phyloP scores from a whole-genome alignment of 2,329 filamentous ascomycete genomes.

The Passalora sequoiae region DNA sequence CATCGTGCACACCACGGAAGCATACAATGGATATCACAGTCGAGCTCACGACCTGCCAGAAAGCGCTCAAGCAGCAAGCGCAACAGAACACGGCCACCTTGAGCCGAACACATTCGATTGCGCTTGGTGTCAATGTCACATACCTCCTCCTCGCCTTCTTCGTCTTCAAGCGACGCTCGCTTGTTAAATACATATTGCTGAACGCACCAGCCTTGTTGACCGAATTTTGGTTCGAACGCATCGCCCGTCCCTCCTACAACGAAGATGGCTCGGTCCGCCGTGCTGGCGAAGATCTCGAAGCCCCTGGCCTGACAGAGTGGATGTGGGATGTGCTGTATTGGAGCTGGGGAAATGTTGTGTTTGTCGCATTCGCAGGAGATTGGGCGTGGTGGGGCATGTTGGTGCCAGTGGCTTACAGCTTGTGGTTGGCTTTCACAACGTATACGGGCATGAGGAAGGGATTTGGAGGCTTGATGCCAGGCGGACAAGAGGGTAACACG shows the following conservation, averaged over 20 bases:
- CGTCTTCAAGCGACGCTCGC: conserved; percentile 48
- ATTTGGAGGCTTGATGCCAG: conserved; percentile 39
- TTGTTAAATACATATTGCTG: conserved; percentile 65
- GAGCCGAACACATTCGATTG: conserved; percentile 74
- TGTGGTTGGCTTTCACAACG: conserved; percentile 42
- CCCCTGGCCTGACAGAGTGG: conserved; percentile 87
- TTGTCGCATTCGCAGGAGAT: conserved; percentile 76
- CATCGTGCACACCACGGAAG: neutral
- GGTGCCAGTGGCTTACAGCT: conserved; percentile 43
- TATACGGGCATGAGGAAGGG: conserved; percentile 43
- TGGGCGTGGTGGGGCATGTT: conserved; percentile 62
- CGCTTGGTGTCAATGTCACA: conserved; percentile 63
- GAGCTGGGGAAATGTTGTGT: conserved; percentile 71
- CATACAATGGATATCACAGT: too few relatives aligned
- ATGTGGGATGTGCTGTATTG: conserved; percentile 98
- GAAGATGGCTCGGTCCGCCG: conserved; percentile 58
- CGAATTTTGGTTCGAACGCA: conserved; percentile 78
- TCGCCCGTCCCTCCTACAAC: conserved; percentile 72
- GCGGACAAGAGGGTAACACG: conserved; percentile 27
- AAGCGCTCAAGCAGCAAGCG: conserved; percentile 59
- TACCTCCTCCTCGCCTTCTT: conserved; percentile 68
- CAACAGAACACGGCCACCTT: conserved; percentile 59
- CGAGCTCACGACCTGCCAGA: conserved; percentile 36
- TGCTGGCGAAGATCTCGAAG: conserved; percentile 81
- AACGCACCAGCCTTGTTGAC: conserved; percentile 71